Evolutionary conservation across 2,329 filamentous ascomycete species (phyloP).

Genomic region (Nemania sp.): DNA sequence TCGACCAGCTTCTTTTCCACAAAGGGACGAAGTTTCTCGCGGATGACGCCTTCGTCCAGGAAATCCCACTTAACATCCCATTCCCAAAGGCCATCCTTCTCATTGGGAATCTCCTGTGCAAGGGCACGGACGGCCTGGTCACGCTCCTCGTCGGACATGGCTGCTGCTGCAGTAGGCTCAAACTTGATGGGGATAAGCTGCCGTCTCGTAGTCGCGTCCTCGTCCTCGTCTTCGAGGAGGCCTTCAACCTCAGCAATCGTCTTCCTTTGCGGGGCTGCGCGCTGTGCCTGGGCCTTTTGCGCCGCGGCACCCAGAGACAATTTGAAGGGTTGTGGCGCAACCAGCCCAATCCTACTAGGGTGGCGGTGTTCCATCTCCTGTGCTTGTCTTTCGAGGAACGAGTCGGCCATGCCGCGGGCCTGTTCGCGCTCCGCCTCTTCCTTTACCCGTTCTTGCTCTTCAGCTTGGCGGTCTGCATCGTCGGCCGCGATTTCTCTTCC

Average conservation of each 20-base stretch:
- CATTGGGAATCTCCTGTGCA: slow-evolving; percentile 85
- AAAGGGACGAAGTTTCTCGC: slow-evolving; percentile 88
- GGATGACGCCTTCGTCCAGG: slow-evolving; percentile 78
- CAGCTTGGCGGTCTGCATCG: slow-evolving; percentile 77
- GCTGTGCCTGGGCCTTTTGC: slow-evolving; percentile 66
- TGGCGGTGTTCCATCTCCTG: slow-evolving; percentile 67
- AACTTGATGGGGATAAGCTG: slow-evolving; percentile 83
- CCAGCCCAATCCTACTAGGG: slow-evolving; percentile 40
- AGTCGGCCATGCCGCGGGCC: slow-evolving; percentile 82
- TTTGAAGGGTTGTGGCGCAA: slow-evolving; percentile 80
- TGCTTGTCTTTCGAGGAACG: slow-evolving; percentile 84
- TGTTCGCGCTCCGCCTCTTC: slow-evolving; percentile 74
- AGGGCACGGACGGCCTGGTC: slow-evolving; percentile 79
- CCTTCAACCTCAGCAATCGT: slow-evolving; percentile 94
- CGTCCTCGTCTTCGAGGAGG: slow-evolving; percentile 92
- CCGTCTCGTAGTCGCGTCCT: slow-evolving; percentile 69
- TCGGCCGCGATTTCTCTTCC: slow-evolving; percentile 76
- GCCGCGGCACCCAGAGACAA: slow-evolving; percentile 88
- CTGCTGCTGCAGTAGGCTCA: slow-evolving; percentile 67
- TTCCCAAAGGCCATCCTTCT: slow-evolving; percentile 85
- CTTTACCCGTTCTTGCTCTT: slow-evolving; percentile 73
- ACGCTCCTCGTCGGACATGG: slow-evolving; percentile 84
- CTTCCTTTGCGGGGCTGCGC: slow-evolving; percentile 63
- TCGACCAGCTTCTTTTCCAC: slow-evolving; percentile 98
- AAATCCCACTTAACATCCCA: slow-evolving; percentile 93